A percentile compares a stretch with the other conserved stretches of the same genome.
Conservation (phyloP, 805 yeast genomes). For the Pichia rugopelliculosa region DNA sequence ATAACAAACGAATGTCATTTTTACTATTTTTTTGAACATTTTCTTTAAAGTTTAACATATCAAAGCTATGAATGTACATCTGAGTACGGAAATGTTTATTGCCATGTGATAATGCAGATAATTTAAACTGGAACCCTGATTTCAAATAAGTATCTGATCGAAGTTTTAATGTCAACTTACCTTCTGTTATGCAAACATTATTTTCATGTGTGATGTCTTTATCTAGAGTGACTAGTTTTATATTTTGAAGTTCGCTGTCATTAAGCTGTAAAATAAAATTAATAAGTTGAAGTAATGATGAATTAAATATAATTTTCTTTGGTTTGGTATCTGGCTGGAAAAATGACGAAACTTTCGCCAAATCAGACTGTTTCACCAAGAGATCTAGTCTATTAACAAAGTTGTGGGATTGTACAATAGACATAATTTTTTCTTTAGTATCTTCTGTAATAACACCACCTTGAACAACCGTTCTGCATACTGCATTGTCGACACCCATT, state of each 20-base stretch:
- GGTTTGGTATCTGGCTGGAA: neutral
- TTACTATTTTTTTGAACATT: slow-evolving; percentile 9
- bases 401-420: slow-evolving; percentile 18
- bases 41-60: slow-evolving; percentile 12
- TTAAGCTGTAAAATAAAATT: neutral
- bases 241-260: neutral
- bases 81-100: slow-evolving; percentile 16
- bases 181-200: slow-evolving; percentile 23
- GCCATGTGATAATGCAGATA: slow-evolving; percentile 21
- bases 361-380: neutral
- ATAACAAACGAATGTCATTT: slow-evolving; percentile 23
- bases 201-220: slow-evolving; percentile 27
- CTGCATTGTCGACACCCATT: neutral
- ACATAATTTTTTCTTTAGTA: neutral
- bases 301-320: neutral
- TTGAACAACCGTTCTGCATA: neutral
- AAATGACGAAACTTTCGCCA: neutral
- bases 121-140: slow-evolving; percentile 29
- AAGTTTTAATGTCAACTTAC: slow-evolving; percentile 24
- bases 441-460: slow-evolving; percentile 2
- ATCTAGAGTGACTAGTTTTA: slow-evolving; percentile 14
- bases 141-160: slow-evolving; percentile 25
- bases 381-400: slow-evolving; percentile 24
- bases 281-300: neutral
- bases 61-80: slow-evolving; percentile 20